Conservation (phyloP, 345 rosid species). For the Nasturtium officinale region DNA sequence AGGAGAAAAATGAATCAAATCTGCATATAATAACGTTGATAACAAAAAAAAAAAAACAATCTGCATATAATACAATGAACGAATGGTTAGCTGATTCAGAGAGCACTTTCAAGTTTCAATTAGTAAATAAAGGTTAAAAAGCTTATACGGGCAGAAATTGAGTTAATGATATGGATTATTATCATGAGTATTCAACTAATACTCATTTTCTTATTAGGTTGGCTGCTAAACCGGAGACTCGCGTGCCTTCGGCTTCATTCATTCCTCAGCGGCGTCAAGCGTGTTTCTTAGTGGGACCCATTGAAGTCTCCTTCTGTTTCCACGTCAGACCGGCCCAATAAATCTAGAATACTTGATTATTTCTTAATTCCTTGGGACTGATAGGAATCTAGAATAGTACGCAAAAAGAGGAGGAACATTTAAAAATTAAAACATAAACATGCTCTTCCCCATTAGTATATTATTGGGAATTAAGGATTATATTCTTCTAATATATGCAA, state of each 20-base stretch:
- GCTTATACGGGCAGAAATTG: no score
- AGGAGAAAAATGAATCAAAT: not conserved
- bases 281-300: not conserved
- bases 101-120: no score
- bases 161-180: no score
- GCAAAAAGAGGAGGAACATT: constrained; percentile 10
- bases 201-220: not conserved
- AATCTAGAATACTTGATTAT: not conserved
- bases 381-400: not conserved
- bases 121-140: no score
- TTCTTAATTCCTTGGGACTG: not conserved
- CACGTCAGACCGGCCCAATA: not conserved
- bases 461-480: not conserved
- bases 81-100: no score
- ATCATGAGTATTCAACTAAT: not conserved
- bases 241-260: not conserved
- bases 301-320: not conserved
- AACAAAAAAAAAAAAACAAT: no score
- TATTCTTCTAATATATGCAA: not conserved
- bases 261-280: not conserved
- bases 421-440: not conserved
- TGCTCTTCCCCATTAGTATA: not conserved
- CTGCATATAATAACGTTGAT: not conserved
- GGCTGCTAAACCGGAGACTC: not conserved
- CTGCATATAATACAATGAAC: no score